A percentile compares a stretch with the other conserved stretches of the same genome.
Evolutionary conservation across 208 protist species (phyloP).

Genomic region (Trichomonas vaginalis): DNA sequence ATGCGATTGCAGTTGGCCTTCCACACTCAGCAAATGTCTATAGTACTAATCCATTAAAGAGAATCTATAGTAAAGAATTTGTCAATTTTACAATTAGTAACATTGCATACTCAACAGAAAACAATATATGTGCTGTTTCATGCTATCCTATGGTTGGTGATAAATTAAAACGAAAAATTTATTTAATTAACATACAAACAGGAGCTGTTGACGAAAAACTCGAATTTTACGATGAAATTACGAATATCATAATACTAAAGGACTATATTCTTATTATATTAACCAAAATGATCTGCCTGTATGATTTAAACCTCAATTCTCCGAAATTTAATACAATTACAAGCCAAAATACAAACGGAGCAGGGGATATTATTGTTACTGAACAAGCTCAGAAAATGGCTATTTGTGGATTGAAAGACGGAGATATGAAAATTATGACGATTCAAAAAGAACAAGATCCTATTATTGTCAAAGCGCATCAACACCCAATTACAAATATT

Average conservation of each 20-base stretch:
- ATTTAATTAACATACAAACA: background rate
- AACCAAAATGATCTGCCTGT: background rate
- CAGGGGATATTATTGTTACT: background rate
- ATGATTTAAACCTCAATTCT: background rate
- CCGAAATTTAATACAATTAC: background rate
- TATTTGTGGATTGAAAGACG: background rate
- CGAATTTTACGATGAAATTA: background rate
- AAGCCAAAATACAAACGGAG: background rate
- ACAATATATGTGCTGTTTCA: background rate
- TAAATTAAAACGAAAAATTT: background rate
- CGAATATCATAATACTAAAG: background rate
- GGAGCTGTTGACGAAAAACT: background rate
- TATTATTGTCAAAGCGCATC: background rate
- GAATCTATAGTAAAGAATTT: background rate
- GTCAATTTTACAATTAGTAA: background rate
- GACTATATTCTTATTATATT: background rate
- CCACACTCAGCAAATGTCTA: background rate
- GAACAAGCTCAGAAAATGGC: background rate
- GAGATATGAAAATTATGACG: background rate
- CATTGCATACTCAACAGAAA: background rate
- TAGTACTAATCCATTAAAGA: background rate
- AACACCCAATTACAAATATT: background rate
- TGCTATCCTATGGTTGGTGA: background rate
- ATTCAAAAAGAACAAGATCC: background rate
- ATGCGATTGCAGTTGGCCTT: background rate